Conservation (phyloP, 1,139 yeast genomes). For the Groenewaldozyma sp. region DNA sequence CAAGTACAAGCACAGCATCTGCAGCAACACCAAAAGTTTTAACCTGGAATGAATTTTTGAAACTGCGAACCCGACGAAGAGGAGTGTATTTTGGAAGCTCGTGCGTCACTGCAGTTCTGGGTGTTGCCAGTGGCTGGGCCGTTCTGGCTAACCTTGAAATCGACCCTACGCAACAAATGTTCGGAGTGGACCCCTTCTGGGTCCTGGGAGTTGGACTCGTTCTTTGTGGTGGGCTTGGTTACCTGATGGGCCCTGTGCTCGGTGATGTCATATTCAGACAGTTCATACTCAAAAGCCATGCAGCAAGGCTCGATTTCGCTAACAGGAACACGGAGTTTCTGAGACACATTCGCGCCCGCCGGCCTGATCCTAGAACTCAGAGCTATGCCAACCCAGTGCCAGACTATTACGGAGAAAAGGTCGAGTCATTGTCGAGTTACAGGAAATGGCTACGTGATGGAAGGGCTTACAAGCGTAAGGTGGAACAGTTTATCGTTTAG, state of each 20-base stretch:
- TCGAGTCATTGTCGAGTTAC: slow-evolving; percentile 75
- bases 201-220: slow-evolving; percentile 43
- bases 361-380: slow-evolving; percentile 93
- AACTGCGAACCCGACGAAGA: slow-evolving; percentile 66
- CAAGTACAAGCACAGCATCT: no score
- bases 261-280: slow-evolving; percentile 64
- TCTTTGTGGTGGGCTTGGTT: slow-evolving; percentile 76
- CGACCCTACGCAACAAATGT: slow-evolving; percentile 70
- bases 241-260: slow-evolving; percentile 70
- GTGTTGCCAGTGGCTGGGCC: slow-evolving; percentile 65
- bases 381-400: slow-evolving; percentile 93
- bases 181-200: slow-evolving; percentile 82
- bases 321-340: slow-evolving; percentile 65
- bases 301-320: slow-evolving; percentile 29
- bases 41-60: slow-evolving; percentile 73
- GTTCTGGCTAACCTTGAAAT: slow-evolving; percentile 72
- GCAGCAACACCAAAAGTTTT: no score
- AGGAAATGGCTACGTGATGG: slow-evolving; percentile 96
- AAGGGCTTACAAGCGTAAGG: slow-evolving; percentile 78
- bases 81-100: slow-evolving; percentile 62
- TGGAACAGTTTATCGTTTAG: slow-evolving; percentile 54
- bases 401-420: slow-evolving; percentile 94
- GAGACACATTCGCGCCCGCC: slow-evolving; percentile 59
- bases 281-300: slow-evolving; percentile 34
- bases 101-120: slow-evolving; percentile 53